phyloP scores from a whole-genome alignment of 257 asterid genomes.

The Scutellaria galericulata region DNA sequence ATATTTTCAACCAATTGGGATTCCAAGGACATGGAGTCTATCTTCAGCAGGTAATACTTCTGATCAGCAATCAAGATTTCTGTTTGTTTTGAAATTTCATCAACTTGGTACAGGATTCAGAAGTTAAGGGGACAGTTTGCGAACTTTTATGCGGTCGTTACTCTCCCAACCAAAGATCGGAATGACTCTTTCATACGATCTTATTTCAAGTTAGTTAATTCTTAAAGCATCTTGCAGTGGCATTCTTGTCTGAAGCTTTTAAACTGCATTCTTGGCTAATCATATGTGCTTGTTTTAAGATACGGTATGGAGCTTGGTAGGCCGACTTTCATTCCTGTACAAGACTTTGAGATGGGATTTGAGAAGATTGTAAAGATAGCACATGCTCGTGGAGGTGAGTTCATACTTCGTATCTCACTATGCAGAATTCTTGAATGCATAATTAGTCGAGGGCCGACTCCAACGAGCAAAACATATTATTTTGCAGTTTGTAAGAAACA shows the following conservation, averaged over 20 bases:
- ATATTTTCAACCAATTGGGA: slow-evolving; percentile 75
- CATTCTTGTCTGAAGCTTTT: slow-evolving; percentile 19
- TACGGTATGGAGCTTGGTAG: slow-evolving; percentile 74
- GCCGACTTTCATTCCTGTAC: slow-evolving; percentile 87
- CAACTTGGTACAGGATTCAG: slow-evolving; percentile 59
- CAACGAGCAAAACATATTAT: background rate
- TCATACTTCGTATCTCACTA: slow-evolving; percentile 8
- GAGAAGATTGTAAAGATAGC: slow-evolving; percentile 90
- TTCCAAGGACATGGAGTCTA: slow-evolving; percentile 38
- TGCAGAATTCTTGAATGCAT: slow-evolving; percentile 18
- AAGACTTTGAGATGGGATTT: slow-evolving; percentile 88
- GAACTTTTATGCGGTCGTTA: slow-evolving; percentile 76
- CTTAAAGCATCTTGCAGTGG: slow-evolving; percentile 17
- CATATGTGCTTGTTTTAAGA: slow-evolving; percentile 48
- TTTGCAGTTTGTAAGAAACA: slow-evolving; percentile 83
- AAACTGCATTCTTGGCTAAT: slow-evolving; percentile 33
- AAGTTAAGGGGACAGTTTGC: slow-evolving; percentile 86
- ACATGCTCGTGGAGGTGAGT: slow-evolving; percentile 91
- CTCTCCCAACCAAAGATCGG: slow-evolving; percentile 81
- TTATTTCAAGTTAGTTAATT: slow-evolving; percentile 70
- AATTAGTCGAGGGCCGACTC: background rate
- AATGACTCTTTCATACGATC: slow-evolving; percentile 69
- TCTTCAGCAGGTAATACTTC: slow-evolving; percentile 64
- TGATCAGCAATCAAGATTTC: background rate
- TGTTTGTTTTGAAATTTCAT: slow-evolving; percentile 21